Evolutionary conservation across 768 basidiomycete genomes (phyloP), one percentile per base, ranked within the genome.

Genomic region (Suillus occidentalis): DNA sequence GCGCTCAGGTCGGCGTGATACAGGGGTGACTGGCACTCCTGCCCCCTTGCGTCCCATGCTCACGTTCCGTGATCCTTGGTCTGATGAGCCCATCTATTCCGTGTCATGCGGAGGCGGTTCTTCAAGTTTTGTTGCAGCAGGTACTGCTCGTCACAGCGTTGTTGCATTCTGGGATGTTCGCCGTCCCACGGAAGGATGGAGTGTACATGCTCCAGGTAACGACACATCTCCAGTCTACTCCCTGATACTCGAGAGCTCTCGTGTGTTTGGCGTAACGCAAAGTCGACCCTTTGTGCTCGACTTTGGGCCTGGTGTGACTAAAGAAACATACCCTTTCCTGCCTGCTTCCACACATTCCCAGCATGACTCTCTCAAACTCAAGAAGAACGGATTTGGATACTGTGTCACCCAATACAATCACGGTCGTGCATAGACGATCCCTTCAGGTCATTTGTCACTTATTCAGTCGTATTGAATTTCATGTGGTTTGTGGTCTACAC

Each of bases 111-210:
- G 92, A 36, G 92, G 92, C 8, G 91, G 91, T 0, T 81, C 80
- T 18, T 81, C 82, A 13, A 83, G 83, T 63, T 83, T 90, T 69
- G 80, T 95, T 56, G 87, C 90, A 5, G 91, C 91, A 3, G 93
- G 93, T 13, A 86, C 87, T 14, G 91, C 91, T 8, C 82, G 89
- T 12, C 89, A 94, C 71, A 85, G 88, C 64, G 85, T 93, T 25
- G 85, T 95, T 63, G 86, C 90, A 3, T 87, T 94, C 67, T 95
- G 91, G 90, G 93, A 95, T 72, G 81, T 92, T 37, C 87, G 92
- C 10, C 81, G 78, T 22, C 83, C 89, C 0, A 75, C 71, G 4
- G 70, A 60, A 34, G 92, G 93, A 4, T 92, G 90, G 88, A 91
- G 89, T 69, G 87, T 92, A 7, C 86, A 93, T 72, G 89, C 89